Base-by-base conservation (phyloP, 768 basidiomycete genomes). In the Clavaria fumosa region DNA sequence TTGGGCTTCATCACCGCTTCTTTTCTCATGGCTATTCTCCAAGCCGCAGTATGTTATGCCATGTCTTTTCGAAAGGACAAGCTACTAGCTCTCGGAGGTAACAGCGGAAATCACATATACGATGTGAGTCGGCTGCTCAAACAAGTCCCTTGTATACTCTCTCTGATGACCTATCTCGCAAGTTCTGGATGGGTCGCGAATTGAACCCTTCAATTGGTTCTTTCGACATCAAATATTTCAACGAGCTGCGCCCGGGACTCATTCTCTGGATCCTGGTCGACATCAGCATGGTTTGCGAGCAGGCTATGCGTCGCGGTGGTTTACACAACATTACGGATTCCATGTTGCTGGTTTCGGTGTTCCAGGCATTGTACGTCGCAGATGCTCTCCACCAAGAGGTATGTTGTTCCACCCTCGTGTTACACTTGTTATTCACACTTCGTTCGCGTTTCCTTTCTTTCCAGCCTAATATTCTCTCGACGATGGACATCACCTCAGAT, bases 401-500 rank as follows among this genome's bases (percentile, higher is more conserved):
- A 42, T 11, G 51, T 47, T 40, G 10, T 40, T 15, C 34, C 10
- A n/a, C 10, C 35, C 14, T 34, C 32, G 9, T 5, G 15, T 27
- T 38, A 7, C 23, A n/a, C 4, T 7, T 35, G 3, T 28, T 32
- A 18, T 30, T 39, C 21, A 14, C 23, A 11, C 15, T 21, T 15
- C 32, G 20, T 15, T 34, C 30, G 31, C 34, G 20, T 28, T 42
- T 10, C 20, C 36, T 30, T 30, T 14, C 33, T 9, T 14, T 24
- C 0, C 46, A 95, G 86, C 70, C 83, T 2, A 80, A 84, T 7
- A 69, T 99, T 45, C 67, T 97, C 40, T 91, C 86, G 1, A 89
- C 82, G 3, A 99, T 99, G 85, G 95, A 99, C 51, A 91, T 99
- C 52, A 91, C 80, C 3, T 84, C 83, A 7, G 95, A 99, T 49